Base-by-base conservation (phyloP, 495 filamentous ascomycete genomes). In the Amphirosellinia nigrospora region DNA sequence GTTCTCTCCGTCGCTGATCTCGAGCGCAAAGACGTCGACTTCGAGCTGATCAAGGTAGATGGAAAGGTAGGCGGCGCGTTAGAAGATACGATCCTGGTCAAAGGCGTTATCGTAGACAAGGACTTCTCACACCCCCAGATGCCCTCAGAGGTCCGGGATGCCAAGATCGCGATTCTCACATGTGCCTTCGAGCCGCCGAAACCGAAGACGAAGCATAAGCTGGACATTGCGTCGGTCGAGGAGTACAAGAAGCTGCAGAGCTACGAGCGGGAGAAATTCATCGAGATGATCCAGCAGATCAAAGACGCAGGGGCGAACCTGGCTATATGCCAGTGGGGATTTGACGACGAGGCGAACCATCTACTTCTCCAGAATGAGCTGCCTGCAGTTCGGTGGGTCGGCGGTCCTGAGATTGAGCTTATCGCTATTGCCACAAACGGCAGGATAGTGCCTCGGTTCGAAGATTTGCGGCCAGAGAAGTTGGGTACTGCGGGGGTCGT, bases 111-210 rank as follows among this genome's bases (percentile, higher is more conserved):
- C 77, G 88, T 99, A 77, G 96, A 99, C 86, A 99, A 99, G 84
- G 96, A 99, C 80, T 98, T 99, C 84, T 99, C 96, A 39, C 96
- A 99, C 81, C 96, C 96, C 19, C 96, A 99, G 80, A 99, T 99
- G 96, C 96, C 96, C 34, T 90, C 90, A 61, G 92, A 97, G 80
- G 95, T 99, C 64, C 85, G 83, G 65, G 93, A 99, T 82, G 96
- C 96, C 74, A 98, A 98, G 83, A 87, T 99, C 75, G 96, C 96
- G 48, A 98, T 99, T 75, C 85, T 99, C 55, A 99, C 96, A 52
- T 99, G 96, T 79, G 94, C 96, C 1, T 98, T 99, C 80, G 96
- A 99, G 83, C 96, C 96, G n/a, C 96, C 96, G 19, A 99, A 99
- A 87, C 96, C 96, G 58, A 99, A 99, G 89, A 99, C 96, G 32